Conservation (phyloP, 1,284 basidiomycete genomes). For the Marasmius sp. region DNA sequence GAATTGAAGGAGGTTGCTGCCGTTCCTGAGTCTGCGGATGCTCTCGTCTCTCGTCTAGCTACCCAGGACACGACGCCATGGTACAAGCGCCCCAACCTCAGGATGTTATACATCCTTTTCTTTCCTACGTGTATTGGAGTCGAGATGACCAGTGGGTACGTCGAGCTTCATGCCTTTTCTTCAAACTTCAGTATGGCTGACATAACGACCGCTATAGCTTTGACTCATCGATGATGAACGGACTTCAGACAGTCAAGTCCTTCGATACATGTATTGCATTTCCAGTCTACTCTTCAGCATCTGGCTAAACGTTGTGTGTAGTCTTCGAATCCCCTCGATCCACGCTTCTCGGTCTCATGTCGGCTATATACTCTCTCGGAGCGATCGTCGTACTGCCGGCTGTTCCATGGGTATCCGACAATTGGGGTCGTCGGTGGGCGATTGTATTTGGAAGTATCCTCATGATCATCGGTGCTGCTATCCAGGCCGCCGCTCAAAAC, state of each 20-base stretch:
- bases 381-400: constrained; percentile 48
- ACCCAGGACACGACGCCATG: constrained; percentile 50
- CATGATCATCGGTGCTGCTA: constrained; percentile 45
- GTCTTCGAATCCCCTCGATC: constrained; percentile 52
- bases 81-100: constrained; percentile 55
- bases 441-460: constrained; percentile 45
- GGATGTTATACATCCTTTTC: constrained; percentile 49
- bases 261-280: constrained; percentile 41
- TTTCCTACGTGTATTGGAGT: constrained; percentile 61
- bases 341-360: constrained; percentile 50
- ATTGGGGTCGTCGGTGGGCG: constrained; percentile 40
- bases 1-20: neutral
- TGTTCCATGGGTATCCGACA: constrained; percentile 44
- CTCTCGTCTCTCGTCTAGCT: constrained; percentile 43
- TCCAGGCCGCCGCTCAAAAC: constrained; percentile 47
- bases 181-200: neutral
- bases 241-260: constrained; percentile 46
- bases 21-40: constrained; percentile 25
- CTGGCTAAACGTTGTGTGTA: constrained; percentile 16
- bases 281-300: neutral
- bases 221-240: constrained; percentile 60
- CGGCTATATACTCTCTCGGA: constrained; percentile 54
- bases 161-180: constrained; percentile 3
- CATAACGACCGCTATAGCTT: constrained; percentile 31
- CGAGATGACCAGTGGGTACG: constrained; percentile 60